A percentile compares a stretch with the other conserved stretches of the same genome.
phyloP scores from a whole-genome alignment of 306 rosid genomes.

The Ziziphus jujuba region DNA sequence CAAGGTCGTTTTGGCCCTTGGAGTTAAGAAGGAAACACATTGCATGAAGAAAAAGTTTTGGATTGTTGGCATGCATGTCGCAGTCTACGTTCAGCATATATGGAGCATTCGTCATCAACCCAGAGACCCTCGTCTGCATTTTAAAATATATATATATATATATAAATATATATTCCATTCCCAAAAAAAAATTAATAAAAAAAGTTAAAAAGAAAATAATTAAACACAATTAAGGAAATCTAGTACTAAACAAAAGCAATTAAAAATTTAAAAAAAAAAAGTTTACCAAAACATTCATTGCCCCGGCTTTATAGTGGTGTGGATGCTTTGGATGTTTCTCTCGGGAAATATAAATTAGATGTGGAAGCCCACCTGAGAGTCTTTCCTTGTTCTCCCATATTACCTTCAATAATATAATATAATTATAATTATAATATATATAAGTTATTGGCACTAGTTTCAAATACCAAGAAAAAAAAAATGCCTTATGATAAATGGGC shows the following conservation, averaged over 20 bases:
- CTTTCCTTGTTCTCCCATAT: slow-evolving; percentile 52
- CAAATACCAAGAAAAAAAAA: no score
- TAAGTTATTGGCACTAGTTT: not conserved
- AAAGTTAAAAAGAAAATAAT: no score
- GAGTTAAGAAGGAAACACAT: slow-evolving; percentile 54
- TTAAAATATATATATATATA: not conserved
- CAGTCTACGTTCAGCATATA: slow-evolving; percentile 70
- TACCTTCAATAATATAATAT: slow-evolving; percentile 30
- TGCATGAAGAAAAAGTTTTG: slow-evolving; percentile 48
- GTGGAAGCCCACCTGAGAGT: slow-evolving; percentile 36
- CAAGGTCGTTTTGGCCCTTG: slow-evolving; percentile 41
- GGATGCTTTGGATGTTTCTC: slow-evolving; percentile 55
- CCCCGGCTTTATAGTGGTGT: slow-evolving; percentile 72
- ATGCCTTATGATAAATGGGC: no score
- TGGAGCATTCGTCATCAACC: slow-evolving; percentile 70
- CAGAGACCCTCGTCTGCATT: slow-evolving; percentile 64
- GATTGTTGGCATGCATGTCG: slow-evolving; percentile 67
- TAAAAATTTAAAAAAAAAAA: no score
- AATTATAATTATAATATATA: not conserved
- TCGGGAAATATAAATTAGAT: slow-evolving; percentile 55
- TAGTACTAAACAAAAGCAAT: not conserved
- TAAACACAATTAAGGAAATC: not conserved
- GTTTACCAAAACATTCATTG: slow-evolving; percentile 76
- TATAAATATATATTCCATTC: no score
- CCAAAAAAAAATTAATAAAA: no score